Base-by-base conservation (phyloP, 108 stramenopile species). In the Nitzschia sp. region DNA sequence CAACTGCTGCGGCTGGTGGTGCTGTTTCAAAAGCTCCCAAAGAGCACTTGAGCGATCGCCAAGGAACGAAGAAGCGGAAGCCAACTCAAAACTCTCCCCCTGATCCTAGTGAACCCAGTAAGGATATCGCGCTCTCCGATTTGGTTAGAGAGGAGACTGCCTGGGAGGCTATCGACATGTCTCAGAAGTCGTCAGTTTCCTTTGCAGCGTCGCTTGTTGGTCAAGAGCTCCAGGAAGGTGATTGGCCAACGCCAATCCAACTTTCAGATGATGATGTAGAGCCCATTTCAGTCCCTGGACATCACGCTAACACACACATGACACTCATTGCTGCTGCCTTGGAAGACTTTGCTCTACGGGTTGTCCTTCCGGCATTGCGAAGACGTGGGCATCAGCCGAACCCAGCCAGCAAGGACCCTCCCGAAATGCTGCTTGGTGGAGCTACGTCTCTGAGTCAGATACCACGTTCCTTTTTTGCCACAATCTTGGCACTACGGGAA, bases 401-500 rank as follows among this genome's bases (percentile, higher is more conserved):
- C 3, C 17, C n/a, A 17, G 46, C 14, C 46, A 48, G 17, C 46
- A 48, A 48, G 46, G 46, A 3, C 46, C 46, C 17, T 48, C 46
- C 46, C 1, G 46, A 48, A 3, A 17, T 48, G n/a, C 46, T 17
- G 2, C 3, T 48, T 2, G 46, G 46, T 2, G n/a, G 46, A 48
- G 14, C 14, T 6, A 48, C 46, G 17, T 3, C 14, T 15, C 3
- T 22, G 17, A 7, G 20, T 14, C n/a, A 56, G 12, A 15, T 29
- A 15, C 55, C 55, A 7, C 55, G 55, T 24, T 15, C 55, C 22
- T 56, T 56, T 29, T 56, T 29, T 29, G 55, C 55, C 20, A 56
- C 55, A 2, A 20, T 56, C 17, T 3, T 56, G 55, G 55, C 55
- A 29, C 7, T 56, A 20, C 2, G 55, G 22, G 55, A 56, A 22